Evolutionary conservation across 1,139 yeast species (phyloP), one percentile per base, ranked within the genome.

Genomic region (Debaryomyces robertsiae): DNA sequence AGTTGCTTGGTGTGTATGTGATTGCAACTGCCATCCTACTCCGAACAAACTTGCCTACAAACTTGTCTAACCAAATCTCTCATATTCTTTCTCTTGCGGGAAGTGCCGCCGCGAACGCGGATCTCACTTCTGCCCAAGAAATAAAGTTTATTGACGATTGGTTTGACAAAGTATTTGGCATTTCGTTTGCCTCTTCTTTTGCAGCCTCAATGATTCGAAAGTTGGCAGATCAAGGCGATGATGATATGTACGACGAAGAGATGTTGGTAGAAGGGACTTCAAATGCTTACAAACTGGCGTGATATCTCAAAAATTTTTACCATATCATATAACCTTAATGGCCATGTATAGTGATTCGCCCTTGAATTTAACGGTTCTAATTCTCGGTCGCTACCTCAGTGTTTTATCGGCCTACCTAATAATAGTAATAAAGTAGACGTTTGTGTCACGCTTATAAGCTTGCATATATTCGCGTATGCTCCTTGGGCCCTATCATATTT

Each of bases 21-120:
- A 72, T 90, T 24, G 84, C 96, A 0, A 87, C 96, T 0, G 83
- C 93, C 2, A 67, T 90, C 19, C 70, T 90, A 51, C 74, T 90
- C 40, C 75, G 95, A 43, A 79, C 93, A 19, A 86, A 84, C 52
- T 61, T 89, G 40, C 93, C 96, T 0, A 61, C 71, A 13, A 77
- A 81, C 52, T 69, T 85, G 7, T 73, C 82, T 1, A 55, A 61
- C 36, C 78, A 66, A 40, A 78, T 81, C 16, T 75, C 81, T 19
- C 65, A 68, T 41, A 62, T 72, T 7, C 55, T 73, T 18, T 68
- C 75, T 6, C 56, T 73, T 24, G 60, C 73, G 9, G 74, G 73
- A 1, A 57, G 67, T n/a, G 45, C 62, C 3, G 52, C 50, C 6
- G 55, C 52, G 14, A 55, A 55, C 23, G 51, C 60, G 3, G 41